Evolutionary conservation across 148 eudicot genomes (phyloP).

Genomic region (Camellia japonica): DNA sequence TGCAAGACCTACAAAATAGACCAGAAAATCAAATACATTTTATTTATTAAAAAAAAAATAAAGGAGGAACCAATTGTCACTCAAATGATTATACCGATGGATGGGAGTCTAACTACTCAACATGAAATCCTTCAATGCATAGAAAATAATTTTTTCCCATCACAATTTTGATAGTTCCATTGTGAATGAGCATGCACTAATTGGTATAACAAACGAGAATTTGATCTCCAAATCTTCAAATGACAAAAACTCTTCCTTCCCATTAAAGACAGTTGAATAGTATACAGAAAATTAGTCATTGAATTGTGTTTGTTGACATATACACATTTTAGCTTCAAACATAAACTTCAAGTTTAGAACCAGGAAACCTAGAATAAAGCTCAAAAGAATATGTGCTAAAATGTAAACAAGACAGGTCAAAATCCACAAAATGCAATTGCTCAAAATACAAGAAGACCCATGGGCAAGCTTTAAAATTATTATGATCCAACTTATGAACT

Average conservation of each 20-base stretch:
- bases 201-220: background rate
- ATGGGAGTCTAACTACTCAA: background rate
- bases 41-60: background rate
- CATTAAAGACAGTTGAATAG: too few relatives aligned
- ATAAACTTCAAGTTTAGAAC: background rate
- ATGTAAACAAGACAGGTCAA: background rate
- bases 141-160: background rate
- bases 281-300: background rate
- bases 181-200: background rate
- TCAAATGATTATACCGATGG: background rate
- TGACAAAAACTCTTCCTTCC: background rate
- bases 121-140: background rate
- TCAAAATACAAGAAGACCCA: background rate
- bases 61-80: background rate
- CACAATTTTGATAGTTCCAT: background rate
- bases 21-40: background rate
- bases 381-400: background rate
- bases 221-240: background rate
- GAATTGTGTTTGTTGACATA: background rate
- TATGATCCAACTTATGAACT: too few relatives aligned
- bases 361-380: background rate
- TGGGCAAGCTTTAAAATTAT: background rate
- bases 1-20: conserved; percentile 46
- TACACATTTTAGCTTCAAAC: background rate
- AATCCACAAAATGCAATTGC: background rate